Conservation (phyloP, 768 basidiomycete species). For the Pleurotus platypus region DNA sequence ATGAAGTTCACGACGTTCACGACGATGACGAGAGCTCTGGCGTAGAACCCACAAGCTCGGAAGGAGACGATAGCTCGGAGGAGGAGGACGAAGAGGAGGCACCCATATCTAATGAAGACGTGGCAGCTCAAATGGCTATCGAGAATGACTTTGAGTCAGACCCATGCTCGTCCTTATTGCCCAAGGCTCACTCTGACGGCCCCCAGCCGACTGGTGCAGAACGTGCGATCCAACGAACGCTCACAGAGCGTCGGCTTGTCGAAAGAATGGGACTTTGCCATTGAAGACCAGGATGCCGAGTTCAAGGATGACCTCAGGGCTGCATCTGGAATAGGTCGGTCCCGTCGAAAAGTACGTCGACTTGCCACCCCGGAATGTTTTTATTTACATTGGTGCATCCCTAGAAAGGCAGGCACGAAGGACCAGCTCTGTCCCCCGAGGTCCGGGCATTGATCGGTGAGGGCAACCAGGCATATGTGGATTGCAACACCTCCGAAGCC, state of each 20-base stretch:
- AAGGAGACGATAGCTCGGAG: conserved; percentile 11
- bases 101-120: conserved; percentile 11
- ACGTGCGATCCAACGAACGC: conserved; percentile 54
- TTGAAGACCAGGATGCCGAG: conserved; percentile 64
- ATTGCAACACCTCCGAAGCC: conserved; percentile 61
- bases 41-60: conserved; percentile 11
- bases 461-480: conserved; percentile 85
- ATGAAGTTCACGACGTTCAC: background rate
- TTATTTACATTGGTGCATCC: conserved; percentile 13
- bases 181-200: conserved; percentile 3
- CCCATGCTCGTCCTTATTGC: background rate
- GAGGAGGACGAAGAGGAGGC: conserved; percentile 16
- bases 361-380: background rate
- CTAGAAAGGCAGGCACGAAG: conserved; percentile 41
- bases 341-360: conserved; percentile 39
- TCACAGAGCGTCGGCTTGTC: conserved; percentile 44
- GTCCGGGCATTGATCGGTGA: conserved; percentile 75
- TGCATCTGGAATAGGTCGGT: conserved; percentile 68
- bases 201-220: conserved; percentile 62
- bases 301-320: conserved; percentile 72
- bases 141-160: conserved; percentile 61
- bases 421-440: conserved; percentile 63
- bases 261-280: conserved; percentile 71
- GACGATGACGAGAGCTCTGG: conserved; percentile 7
- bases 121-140: conserved; percentile 39